Evolutionary conservation across 495 filamentous ascomycete species (phyloP).

Genomic region (Haplographium delicatum): DNA sequence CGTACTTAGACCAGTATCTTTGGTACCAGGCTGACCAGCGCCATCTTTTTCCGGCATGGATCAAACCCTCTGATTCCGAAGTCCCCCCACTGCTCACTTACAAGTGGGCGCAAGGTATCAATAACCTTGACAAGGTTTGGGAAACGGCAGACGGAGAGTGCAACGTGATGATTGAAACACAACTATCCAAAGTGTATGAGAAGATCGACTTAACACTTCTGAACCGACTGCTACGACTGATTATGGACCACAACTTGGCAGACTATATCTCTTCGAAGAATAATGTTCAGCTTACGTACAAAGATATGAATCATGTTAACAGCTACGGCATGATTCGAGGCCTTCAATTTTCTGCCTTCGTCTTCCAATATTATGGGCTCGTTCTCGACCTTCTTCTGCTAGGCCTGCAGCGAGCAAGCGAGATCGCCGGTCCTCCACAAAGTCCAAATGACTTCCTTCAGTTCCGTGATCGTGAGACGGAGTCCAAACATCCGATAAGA

Average conservation of each 20-base stretch:
- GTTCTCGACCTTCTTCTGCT: conserved; percentile 93
- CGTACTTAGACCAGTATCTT: conserved; percentile 96
- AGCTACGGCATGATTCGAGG: conserved; percentile 98
- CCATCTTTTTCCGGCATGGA: conserved; percentile 97
- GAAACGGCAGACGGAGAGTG: conserved; percentile 92
- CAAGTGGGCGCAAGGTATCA: conserved; percentile 99
- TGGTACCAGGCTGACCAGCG: conserved; percentile 99
- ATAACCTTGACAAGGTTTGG: conserved; percentile 98
- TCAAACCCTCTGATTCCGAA: conserved; percentile 98
- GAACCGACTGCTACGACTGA: conserved; percentile 85
- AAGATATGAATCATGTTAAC: conserved; percentile 99
- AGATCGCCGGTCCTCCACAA: conserved; percentile 95
- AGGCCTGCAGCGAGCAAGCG: conserved; percentile 88
- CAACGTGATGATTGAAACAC: conserved; percentile 98
- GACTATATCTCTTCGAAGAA: conserved; percentile 99
- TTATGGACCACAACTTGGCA: conserved; percentile 99
- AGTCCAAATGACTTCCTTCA: conserved; percentile 98
- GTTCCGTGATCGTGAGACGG: conserved; percentile 85
- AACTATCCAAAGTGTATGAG: conserved; percentile 97
- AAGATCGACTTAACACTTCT: conserved; percentile 97
- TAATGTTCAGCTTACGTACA: conserved; percentile 98
- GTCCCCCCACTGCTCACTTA: conserved; percentile 95
- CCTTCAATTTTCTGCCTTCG: conserved; percentile 95
- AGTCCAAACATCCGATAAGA: conserved; percentile 89
- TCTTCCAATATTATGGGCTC: conserved; percentile 98